phyloP scores from a whole-genome alignment of 306 rosid genomes.

The Castanea sativa region DNA sequence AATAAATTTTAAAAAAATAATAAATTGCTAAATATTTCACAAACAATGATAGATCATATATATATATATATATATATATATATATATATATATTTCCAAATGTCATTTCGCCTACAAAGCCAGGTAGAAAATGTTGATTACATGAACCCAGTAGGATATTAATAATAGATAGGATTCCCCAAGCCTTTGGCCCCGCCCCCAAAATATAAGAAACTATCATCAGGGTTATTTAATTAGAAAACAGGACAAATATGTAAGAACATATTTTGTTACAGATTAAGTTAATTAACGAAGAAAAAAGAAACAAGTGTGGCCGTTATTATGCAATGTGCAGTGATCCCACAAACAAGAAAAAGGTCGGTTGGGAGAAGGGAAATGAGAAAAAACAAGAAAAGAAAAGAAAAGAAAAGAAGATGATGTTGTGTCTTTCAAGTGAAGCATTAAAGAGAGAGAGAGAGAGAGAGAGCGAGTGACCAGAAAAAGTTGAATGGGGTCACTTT shows the following conservation, averaged over 20 bases:
- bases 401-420: slow-evolving; percentile 23
- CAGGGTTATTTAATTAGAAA: too few relatives aligned
- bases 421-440: slow-evolving; percentile 46
- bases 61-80: too few relatives aligned
- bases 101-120: too few relatives aligned
- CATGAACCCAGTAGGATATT: too few relatives aligned
- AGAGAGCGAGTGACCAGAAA: slow-evolving; percentile 18
- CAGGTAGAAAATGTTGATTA: background rate
- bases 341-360: slow-evolving; percentile 15
- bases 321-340: slow-evolving; percentile 25
- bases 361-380: slow-evolving; percentile 25
- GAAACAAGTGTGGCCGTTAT: slow-evolving; percentile 4
- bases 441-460: slow-evolving; percentile 4
- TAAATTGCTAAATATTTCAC: too few relatives aligned
- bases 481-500: slow-evolving; percentile 41
- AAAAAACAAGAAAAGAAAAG: background rate
- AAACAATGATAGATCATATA: too few relatives aligned
- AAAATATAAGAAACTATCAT: too few relatives aligned
- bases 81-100: too few relatives aligned
- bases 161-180: too few relatives aligned
- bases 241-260: too few relatives aligned
- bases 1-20: too few relatives aligned
- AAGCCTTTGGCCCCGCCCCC: too few relatives aligned
- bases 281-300: slow-evolving; percentile 9
- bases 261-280: background rate